Evolutionary conservation across 78 protist species (phyloP).

Genomic region (Parvularia atlantis): DNA sequence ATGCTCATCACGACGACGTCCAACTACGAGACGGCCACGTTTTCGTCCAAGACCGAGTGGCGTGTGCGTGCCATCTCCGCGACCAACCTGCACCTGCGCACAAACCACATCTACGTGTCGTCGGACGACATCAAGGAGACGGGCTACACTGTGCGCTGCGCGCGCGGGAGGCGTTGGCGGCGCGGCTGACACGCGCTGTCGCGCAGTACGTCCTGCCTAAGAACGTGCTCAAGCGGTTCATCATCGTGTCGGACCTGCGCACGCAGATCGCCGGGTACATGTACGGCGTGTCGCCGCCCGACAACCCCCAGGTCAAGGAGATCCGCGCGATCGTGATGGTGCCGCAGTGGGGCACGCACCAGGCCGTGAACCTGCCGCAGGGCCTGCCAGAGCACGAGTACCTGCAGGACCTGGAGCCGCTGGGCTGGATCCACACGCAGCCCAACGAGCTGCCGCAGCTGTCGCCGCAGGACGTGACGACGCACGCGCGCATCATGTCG

Average conservation of each 20-base stretch:
- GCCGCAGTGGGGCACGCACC: constrained; percentile 98
- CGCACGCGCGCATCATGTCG: constrained; percentile 72
- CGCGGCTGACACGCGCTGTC: no score
- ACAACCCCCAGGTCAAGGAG: constrained; percentile 95
- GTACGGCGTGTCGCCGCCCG: constrained; percentile 92
- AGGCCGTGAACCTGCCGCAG: constrained; percentile 74
- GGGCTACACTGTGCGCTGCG: constrained; percentile 87
- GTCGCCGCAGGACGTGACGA: constrained; percentile 84
- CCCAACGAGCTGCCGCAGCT: constrained; percentile 92
- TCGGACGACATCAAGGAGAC: constrained; percentile 79
- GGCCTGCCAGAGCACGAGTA: constrained; percentile 85
- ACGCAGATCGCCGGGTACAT: constrained; percentile 93
- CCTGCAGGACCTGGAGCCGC: constrained; percentile 91
- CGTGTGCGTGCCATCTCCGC: constrained; percentile 96
- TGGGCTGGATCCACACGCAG: constrained; percentile 99
- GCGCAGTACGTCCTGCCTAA: constrained; percentile 96
- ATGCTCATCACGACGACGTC: constrained; percentile 84
- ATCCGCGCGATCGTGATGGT: constrained; percentile 91
- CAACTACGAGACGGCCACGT: constrained; percentile 82
- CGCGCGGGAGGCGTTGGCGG: no score
- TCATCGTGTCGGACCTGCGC: constrained; percentile 87
- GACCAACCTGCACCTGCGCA: constrained; percentile 94
- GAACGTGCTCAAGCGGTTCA: constrained; percentile 86
- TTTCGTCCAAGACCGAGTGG: constrained; percentile 93
- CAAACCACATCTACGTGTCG: constrained; percentile 92